Evolutionary conservation across 495 filamentous ascomycete species (phyloP), one percentile per base, ranked within the genome.

Genomic region (Copromyces sp.): DNA sequence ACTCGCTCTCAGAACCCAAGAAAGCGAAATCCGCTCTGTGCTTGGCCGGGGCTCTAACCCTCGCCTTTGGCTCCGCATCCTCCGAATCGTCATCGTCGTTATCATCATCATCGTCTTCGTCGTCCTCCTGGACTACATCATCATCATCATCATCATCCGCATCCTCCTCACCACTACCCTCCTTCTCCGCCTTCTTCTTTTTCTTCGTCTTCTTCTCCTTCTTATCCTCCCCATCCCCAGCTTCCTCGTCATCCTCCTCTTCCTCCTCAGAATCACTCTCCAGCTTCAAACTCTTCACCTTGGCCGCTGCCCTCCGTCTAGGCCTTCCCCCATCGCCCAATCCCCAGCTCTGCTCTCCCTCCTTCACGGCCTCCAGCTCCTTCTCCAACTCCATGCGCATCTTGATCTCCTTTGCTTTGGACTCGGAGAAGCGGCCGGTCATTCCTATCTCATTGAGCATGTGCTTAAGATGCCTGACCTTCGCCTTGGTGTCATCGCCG

Each of bases 381-480:
- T 87, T 90, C 77, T 88, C 85, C 45, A 98, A 84, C 80, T 98
- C 95, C 41, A 94, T 85, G 77, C 85, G 84, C 79, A 95, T 94
- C 77, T 92, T 94, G 77, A 98, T 97, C 82, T 92, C 88, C 37
- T 84, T 87, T 7, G 95, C 96, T 75, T 91, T 97, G 41, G 93
- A 89, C 73, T 90, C 84, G 1, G 93, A 96, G 81, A 92, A 97
- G 35, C 94, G 87, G 0, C 95, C 95, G 8, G 87, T 88, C 91
- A 99, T 97, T 4, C 95, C 96, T 35, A 89, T 85, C 9, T 95
- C 92, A 35, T 85, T 84, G 40, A 99, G 86, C 88, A 96, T 90
- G 4, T 80, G 80, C 76, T 88, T 93, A 16, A 98, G 87, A 80
- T 97, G 93, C 71, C 83, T 82, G 72, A 98, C 94, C 84, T 97